A percentile compares a stretch with the other conserved stretches of the same genome.
Conservation (phyloP, 2,329 filamentous ascomycete genomes). For the Exophiala aquamarina region DNA sequence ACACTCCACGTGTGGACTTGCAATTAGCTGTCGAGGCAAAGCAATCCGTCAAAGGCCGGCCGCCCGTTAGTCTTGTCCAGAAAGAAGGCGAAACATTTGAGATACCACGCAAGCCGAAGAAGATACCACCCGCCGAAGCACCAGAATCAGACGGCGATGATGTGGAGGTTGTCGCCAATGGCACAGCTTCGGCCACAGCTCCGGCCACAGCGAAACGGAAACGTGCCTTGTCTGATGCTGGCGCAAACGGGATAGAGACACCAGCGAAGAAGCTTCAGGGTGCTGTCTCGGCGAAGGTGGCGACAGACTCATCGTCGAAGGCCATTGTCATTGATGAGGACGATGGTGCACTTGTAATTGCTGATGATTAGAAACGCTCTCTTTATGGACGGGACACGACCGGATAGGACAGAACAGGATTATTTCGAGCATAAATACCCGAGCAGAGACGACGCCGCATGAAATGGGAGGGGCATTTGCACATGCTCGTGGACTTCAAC, state of each 20-base stretch:
- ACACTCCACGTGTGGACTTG: conserved; percentile 71
- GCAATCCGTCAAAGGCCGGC: conserved; percentile 36
- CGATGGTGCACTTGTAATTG: conserved; percentile 25
- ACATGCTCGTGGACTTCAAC: too few relatives aligned
- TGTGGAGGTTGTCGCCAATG: conserved; percentile 4
- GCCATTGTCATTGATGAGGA: conserved; percentile 21
- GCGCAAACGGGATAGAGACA: conserved; percentile 9
- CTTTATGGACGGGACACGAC: too few relatives aligned
- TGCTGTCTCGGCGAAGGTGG: conserved; percentile 1
- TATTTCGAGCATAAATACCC: too few relatives aligned
- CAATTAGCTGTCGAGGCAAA: conserved; percentile 55
- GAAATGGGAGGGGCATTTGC: too few relatives aligned
- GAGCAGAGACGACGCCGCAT: too few relatives aligned
- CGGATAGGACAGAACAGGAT: too few relatives aligned
- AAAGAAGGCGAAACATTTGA: conserved; percentile 36
- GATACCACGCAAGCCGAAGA: conserved; percentile 50
- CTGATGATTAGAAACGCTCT: conserved; percentile 11
- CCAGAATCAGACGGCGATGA: conserved; percentile 4
- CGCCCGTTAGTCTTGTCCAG: conserved; percentile 40
- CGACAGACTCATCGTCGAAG: conserved; percentile 11
- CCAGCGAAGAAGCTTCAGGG: conserved; percentile 26
- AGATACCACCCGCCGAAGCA: conserved; percentile 13
- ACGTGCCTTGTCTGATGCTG: conserved; percentile 22
- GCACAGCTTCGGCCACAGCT: conserved; percentile 7
- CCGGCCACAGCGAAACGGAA: conserved; percentile 21